Conservation (phyloP, 306 rosid species). For the Rosa chinensis region DNA sequence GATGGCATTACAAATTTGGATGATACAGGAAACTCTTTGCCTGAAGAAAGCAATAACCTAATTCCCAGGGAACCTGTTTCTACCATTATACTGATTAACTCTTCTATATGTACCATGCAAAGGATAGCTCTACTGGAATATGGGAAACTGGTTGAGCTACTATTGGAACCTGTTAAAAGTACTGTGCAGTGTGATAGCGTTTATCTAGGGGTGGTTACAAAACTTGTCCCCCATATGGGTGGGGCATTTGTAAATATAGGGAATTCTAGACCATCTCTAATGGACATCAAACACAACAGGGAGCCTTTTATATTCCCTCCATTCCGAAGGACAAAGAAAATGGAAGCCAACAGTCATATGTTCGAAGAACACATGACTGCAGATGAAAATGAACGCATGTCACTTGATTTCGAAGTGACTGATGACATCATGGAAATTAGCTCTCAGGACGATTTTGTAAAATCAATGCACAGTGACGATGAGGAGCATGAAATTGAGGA, state of each 20-base stretch:
- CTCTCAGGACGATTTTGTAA: slow-evolving; percentile 47
- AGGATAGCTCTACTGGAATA: slow-evolving; percentile 93
- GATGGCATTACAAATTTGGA: slow-evolving; percentile 43
- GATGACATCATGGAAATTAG: slow-evolving; percentile 38
- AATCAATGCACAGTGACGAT: slow-evolving; percentile 46
- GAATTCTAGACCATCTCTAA: slow-evolving; percentile 69
- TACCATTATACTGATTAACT: slow-evolving; percentile 71
- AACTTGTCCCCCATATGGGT: slow-evolving; percentile 94
- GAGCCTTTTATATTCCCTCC: slow-evolving; percentile 95
- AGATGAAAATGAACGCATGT: slow-evolving; percentile 33
- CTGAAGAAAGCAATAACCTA: slow-evolving; percentile 47
- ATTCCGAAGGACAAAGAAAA: slow-evolving; percentile 58
- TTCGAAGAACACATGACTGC: slow-evolving; percentile 29
- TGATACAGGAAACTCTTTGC: slow-evolving; percentile 44
- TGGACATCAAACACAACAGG: slow-evolving; percentile 78
- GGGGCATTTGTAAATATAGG: slow-evolving; percentile 96
- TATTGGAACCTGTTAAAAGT: slow-evolving; percentile 91
- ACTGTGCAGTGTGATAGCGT: slow-evolving; percentile 92
- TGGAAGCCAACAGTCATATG: slow-evolving; percentile 32
- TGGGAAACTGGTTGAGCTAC: slow-evolving; percentile 76
- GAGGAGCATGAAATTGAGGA: slow-evolving; percentile 76
- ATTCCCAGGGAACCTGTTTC: slow-evolving; percentile 55
- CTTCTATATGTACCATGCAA: slow-evolving; percentile 98
- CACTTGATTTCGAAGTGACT: slow-evolving; percentile 33
- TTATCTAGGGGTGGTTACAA: slow-evolving; percentile 78